Evolutionary conservation across 2,329 filamentous ascomycete species (phyloP).

Genomic region (Ceratocystis diversiconidia): DNA sequence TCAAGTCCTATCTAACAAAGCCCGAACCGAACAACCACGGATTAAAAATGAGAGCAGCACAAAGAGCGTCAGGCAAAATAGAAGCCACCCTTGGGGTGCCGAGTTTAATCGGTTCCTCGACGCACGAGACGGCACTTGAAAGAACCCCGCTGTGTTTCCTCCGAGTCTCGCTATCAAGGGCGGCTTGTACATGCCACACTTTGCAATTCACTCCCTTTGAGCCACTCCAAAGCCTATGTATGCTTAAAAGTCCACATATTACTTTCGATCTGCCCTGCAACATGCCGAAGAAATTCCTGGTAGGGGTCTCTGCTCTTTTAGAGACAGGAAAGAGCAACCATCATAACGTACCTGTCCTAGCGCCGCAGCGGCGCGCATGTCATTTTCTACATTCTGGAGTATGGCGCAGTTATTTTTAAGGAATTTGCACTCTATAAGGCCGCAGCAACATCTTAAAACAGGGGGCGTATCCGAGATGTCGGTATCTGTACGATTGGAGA

Average conservation of each 20-base stretch:
- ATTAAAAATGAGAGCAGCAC: neutral
- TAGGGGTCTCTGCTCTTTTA: neutral
- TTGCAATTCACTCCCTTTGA: neutral
- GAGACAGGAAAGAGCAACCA: neutral
- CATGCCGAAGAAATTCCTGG: neutral
- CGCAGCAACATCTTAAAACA: conserved; percentile 66
- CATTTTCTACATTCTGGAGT: conserved; percentile 69
- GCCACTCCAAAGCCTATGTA: conserved; percentile 7
- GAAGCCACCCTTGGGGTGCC: too few relatives aligned
- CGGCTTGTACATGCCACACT: conserved; percentile 6
- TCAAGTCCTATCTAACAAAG: neutral
- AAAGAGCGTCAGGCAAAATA: neutral
- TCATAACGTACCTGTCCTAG: conserved; percentile 73
- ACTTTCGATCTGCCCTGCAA: neutral
- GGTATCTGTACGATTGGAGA: neutral
- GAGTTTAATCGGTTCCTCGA: too few relatives aligned
- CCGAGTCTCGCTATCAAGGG: neutral
- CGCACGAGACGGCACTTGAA: neutral
- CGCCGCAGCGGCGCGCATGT: conserved; percentile 72
- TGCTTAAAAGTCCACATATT: conserved; percentile 6
- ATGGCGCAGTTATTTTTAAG: conserved; percentile 66
- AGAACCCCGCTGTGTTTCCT: neutral
- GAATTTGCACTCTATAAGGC: conserved; percentile 61
- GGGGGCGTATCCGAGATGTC: conserved; percentile 20
- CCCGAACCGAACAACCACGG: neutral